These are phyloP conservation scores for Coemansia sp. DNA, from an alignment of 192 early-diverging fungal species.

Conservation along the genomic window DNA sequence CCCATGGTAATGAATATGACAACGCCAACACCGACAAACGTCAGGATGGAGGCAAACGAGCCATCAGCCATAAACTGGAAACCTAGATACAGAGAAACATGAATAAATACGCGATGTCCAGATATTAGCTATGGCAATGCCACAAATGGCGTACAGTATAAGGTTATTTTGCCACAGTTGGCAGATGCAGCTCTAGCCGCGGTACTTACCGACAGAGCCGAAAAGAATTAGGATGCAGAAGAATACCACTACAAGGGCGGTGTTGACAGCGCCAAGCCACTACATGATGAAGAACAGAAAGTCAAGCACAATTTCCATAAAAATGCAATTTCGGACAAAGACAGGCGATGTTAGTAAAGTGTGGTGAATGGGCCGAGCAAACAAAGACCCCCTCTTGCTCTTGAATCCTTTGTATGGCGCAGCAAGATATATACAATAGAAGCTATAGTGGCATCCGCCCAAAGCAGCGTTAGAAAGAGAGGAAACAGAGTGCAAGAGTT, in stretches of 20 bases:
- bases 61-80: conserved; percentile 55
- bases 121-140: conserved; percentile 1
- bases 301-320: not conserved
- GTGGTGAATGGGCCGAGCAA: not conserved
- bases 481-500: not conserved
- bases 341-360: not conserved
- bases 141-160: too few species aligned
- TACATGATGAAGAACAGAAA: conserved; percentile 7
- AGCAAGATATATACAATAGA: not conserved
- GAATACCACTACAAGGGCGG: conserved; percentile 48
- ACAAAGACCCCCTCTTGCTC: not conserved
- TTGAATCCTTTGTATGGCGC: conserved; percentile 1
- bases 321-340: not conserved
- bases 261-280: conserved; percentile 54
- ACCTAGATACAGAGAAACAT: conserved; percentile 19
- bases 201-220: conserved; percentile 49
- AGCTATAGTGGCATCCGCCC: not conserved
- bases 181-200: not conserved
- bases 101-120: not conserved
- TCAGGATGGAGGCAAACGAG: conserved; percentile 48
- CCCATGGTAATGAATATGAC: conserved; percentile 49
- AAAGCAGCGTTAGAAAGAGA: not conserved
- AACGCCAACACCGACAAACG: conserved; percentile 32
- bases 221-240: conserved; percentile 48
- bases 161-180: not conserved